Percentiles rank a stretch among this genome's conserved stretches.
Conservation (phyloP, 164 flowering plant genomes). For the Akebia trifoliata region DNA sequence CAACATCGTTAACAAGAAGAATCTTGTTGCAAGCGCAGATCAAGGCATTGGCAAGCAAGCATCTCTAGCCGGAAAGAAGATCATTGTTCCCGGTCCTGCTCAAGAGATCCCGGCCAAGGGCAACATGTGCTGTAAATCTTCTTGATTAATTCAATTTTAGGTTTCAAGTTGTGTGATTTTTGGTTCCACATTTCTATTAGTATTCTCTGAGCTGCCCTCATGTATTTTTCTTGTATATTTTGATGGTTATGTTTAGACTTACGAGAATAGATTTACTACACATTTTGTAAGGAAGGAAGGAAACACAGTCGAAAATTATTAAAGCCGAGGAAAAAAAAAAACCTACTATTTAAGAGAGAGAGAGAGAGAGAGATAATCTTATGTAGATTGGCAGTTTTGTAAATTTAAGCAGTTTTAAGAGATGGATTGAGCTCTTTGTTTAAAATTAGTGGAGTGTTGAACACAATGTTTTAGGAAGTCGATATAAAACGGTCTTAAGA, state of each 20-base stretch:
- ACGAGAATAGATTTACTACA: no score
- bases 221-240: conserved; percentile 21
- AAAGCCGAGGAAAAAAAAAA: no score
- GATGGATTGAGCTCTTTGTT: no score
- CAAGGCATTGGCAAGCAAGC: conserved; percentile 45
- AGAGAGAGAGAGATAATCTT: no score
- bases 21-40: conserved; percentile 47
- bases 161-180: neutral
- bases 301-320: no score
- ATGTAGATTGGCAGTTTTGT: no score
- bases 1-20: conserved; percentile 70
- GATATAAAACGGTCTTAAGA: no score
- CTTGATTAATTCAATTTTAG: conserved; percentile 13
- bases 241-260: conserved; percentile 2
- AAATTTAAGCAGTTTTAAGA: no score
- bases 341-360: no score
- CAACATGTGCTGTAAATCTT: conserved; percentile 45
- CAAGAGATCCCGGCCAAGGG: conserved; percentile 61
- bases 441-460: no score
- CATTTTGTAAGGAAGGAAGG: no score
- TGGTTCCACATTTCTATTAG: neutral
- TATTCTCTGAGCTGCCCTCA: conserved; percentile 2
- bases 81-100: conserved; percentile 63
- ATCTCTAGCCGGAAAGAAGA: conserved; percentile 57
- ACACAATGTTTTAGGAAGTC: no score